A percentile compares a stretch with the other conserved stretches of the same genome.
phyloP scores from a whole-genome alignment of 129 eudicot genomes.

The Saposhnikovia divaricata region DNA sequence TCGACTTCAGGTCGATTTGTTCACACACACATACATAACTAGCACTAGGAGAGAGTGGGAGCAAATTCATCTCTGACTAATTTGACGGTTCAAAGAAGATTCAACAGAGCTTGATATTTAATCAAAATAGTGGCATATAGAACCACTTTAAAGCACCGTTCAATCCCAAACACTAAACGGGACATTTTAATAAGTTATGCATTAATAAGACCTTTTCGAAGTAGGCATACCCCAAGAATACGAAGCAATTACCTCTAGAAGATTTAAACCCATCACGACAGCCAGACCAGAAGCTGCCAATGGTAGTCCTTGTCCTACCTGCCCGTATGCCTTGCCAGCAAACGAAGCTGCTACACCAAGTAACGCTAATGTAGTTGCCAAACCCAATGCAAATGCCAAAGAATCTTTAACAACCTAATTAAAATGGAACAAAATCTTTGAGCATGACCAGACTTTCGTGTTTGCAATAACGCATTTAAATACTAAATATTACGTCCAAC shows the following conservation, averaged over 20 bases:
- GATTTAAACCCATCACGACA: constrained; percentile 80
- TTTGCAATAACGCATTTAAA: background rate
- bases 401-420: constrained; percentile 77
- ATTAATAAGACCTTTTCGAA: no score
- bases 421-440: background rate
- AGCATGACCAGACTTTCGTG: background rate
- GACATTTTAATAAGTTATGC: background rate
- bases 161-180: background rate
- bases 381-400: constrained; percentile 88
- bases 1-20: background rate
- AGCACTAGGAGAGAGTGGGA: background rate
- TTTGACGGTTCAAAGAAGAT: background rate
- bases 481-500: background rate
- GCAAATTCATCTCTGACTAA: background rate
- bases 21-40: background rate
- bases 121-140: background rate
- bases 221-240: no score
- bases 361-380: constrained; percentile 90
- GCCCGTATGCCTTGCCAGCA: constrained; percentile 99
- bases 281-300: constrained; percentile 92
- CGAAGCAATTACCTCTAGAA: constrained; percentile 56
- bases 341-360: constrained; percentile 92
- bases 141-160: background rate
- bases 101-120: background rate
- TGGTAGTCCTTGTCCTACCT: constrained; percentile 92